phyloP scores from a whole-genome alignment of 2,329 filamentous ascomycete species.

The Neurospora crassa region DNA sequence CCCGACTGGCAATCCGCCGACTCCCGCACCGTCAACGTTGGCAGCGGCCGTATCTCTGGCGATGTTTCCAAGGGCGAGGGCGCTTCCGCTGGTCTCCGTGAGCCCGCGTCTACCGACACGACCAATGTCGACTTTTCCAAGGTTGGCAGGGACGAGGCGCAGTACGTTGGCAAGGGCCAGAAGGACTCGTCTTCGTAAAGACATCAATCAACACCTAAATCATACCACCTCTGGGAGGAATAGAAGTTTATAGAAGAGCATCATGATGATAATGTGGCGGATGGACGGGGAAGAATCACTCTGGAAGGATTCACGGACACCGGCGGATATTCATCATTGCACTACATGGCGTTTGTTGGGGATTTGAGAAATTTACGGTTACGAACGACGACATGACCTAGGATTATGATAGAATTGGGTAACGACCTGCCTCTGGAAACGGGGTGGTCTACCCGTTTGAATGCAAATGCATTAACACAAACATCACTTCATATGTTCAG shows the following conservation, averaged over 20 bases:
- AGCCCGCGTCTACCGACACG: constrained; percentile 46
- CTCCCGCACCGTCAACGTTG: constrained; percentile 58
- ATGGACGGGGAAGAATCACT: not conserved
- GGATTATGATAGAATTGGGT: not conserved
- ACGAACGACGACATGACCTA: not conserved
- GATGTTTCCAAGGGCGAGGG: constrained; percentile 41
- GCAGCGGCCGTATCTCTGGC: constrained; percentile 46
- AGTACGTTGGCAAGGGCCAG: constrained; percentile 21
- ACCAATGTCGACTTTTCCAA: constrained; percentile 45
- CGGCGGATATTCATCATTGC: not conserved
- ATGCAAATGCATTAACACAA: not conserved
- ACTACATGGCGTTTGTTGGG: not conserved
- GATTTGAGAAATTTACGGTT: not conserved
- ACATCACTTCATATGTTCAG: not conserved
- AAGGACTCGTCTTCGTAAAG: not conserved
- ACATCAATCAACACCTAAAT: not conserved
- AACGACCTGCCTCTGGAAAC: not conserved
- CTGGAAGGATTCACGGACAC: not conserved
- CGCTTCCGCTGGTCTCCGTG: constrained; percentile 44
- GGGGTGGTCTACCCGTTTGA: not conserved
- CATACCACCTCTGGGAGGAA: not conserved
- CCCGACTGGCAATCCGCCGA: constrained; percentile 73
- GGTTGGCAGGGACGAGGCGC: constrained; percentile 51
- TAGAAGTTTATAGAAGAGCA: not conserved
- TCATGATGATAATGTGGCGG: not conserved